Conservation (phyloP, 2,329 filamentous ascomycete genomes). For the Cercospora sojina region DNA sequence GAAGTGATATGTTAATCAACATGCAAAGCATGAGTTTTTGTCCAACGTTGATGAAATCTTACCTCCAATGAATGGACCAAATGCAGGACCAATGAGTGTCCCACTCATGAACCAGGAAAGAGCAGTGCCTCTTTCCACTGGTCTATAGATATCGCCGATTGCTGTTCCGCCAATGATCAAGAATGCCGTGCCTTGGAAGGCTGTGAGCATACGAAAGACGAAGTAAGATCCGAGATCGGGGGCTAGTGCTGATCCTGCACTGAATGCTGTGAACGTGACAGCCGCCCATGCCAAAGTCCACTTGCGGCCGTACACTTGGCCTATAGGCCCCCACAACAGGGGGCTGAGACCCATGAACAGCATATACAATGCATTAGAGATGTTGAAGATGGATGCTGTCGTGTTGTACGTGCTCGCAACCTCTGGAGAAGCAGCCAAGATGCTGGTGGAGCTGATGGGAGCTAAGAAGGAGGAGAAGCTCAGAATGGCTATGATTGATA, state of each 20-base stretch:
- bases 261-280: conserved; percentile 65
- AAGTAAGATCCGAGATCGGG: conserved; percentile 71
- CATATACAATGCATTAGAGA: conserved; percentile 74
- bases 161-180: conserved; percentile 69
- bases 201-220: conserved; percentile 70
- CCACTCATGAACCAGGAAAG: conserved; percentile 55
- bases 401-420: conserved; percentile 58
- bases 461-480: conserved; percentile 75
- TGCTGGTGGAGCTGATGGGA: conserved; percentile 70
- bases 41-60: neutral
- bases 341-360: conserved; percentile 70
- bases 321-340: conserved; percentile 70
- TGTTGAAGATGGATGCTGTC: conserved; percentile 67
- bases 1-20: neutral
- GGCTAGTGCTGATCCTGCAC: conserved; percentile 69
- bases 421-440: conserved; percentile 72
- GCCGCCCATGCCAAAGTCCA: conserved; percentile 58
- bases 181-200: conserved; percentile 68
- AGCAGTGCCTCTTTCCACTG: conserved; percentile 67
- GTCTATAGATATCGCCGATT: conserved; percentile 58
- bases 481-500: conserved; percentile 65
- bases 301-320: conserved; percentile 49
- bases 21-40: neutral
- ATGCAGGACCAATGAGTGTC: conserved; percentile 68
- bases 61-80: conserved; percentile 66